phyloP scores from a whole-genome alignment of 352 stramenopile species.

The Pythium volutum region DNA sequence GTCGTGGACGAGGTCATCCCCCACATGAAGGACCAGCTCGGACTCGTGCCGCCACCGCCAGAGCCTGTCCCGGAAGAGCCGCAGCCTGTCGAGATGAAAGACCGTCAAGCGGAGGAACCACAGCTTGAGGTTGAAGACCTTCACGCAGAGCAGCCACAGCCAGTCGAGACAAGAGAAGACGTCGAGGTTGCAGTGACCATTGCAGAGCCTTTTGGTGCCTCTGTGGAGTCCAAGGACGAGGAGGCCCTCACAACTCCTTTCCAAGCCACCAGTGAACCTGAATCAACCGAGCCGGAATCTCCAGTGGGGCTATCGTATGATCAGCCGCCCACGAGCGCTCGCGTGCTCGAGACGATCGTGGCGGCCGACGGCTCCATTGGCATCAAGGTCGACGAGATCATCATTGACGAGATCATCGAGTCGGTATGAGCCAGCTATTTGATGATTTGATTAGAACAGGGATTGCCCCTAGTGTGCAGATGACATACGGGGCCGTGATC shows the following conservation, averaged over 20 bases:
- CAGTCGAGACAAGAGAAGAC: not conserved
- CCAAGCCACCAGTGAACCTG: conserved; percentile 4
- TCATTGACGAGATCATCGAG: conserved; percentile 30
- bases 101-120: not conserved
- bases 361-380: conserved; percentile 9
- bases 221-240: not conserved
- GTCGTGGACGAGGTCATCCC: conserved; percentile 75
- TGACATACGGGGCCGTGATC: too few relatives aligned
- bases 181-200: not conserved
- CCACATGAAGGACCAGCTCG: conserved; percentile 74
- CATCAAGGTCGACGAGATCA: conserved; percentile 19
- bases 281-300: not conserved
- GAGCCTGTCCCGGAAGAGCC: conserved; percentile 24
- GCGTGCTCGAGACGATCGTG: conserved; percentile 16
- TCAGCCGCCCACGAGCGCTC: not conserved
- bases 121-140: conserved; percentile 22
- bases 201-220: not conserved
- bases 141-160: not conserved
- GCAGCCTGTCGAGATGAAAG: conserved; percentile 23
- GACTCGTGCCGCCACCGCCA: conserved; percentile 35
- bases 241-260: conserved; percentile 6
- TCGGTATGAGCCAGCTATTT: conserved; percentile 16
- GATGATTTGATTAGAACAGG: not conserved
- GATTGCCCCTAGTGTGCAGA: too few relatives aligned
- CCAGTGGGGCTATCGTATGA: not conserved